These are phyloP conservation scores for Cadophora sp. DNA, from an alignment of 2,329 filamentous ascomycete species.

Conservation along the genomic window DNA sequence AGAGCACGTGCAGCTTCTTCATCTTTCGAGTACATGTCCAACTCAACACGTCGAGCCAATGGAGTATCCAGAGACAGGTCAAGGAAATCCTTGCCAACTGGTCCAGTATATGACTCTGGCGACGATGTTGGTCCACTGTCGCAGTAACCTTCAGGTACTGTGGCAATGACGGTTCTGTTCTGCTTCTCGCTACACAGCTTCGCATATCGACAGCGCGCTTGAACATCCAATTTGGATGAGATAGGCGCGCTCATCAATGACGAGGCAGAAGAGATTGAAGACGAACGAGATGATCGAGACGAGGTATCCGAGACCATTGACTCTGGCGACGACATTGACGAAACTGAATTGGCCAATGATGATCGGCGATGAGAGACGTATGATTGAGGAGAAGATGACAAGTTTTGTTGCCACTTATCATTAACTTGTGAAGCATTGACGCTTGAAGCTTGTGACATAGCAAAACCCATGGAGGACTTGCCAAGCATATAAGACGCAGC, in stretches of 20 bases:
- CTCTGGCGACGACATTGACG: slow-evolving; percentile 69
- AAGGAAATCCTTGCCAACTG: slow-evolving; percentile 58
- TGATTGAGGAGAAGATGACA: slow-evolving; percentile 59
- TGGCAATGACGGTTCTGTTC: slow-evolving; percentile 60
- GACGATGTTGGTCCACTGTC: slow-evolving; percentile 59
- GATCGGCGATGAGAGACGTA: slow-evolving; percentile 61
- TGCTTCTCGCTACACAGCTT: slow-evolving; percentile 65
- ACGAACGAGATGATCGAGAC: slow-evolving; percentile 64
- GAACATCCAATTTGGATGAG: slow-evolving; percentile 61
- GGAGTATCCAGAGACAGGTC: slow-evolving; percentile 58
- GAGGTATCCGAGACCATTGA: slow-evolving; percentile 70
- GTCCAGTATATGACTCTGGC: slow-evolving; percentile 62
- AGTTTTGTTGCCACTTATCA: slow-evolving; percentile 59
- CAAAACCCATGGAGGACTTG: slow-evolving; percentile 65
- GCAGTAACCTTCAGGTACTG: slow-evolving; percentile 63
- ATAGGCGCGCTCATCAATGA: slow-evolving; percentile 65
- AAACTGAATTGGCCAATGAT: slow-evolving; percentile 68
- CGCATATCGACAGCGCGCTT: slow-evolving; percentile 68
- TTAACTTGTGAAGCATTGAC: slow-evolving; percentile 55
- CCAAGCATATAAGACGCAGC: slow-evolving; percentile 57
- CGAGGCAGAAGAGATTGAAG: slow-evolving; percentile 69
- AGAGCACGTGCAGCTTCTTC: slow-evolving; percentile 64
- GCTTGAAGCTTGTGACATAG: slow-evolving; percentile 62
- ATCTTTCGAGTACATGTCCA: slow-evolving; percentile 51
- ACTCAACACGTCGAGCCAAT: slow-evolving; percentile 53